phyloP scores from a whole-genome alignment of 371 early-diverging fungal species.

The Synchytrium microbalum region DNA sequence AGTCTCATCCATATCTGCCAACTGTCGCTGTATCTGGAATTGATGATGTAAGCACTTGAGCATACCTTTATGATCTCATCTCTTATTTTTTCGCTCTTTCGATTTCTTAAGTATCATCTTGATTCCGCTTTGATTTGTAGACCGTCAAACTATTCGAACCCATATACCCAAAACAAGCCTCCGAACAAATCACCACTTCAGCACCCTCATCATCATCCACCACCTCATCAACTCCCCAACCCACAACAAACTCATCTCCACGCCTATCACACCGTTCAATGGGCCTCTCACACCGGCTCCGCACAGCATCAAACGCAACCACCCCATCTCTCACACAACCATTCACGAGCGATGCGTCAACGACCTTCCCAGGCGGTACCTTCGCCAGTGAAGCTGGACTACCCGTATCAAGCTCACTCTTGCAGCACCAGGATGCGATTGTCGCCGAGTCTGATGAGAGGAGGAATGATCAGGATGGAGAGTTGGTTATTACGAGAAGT shows the following conservation, averaged over 20 bases:
- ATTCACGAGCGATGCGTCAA: background rate
- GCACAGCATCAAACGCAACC: background rate
- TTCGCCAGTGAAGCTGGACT: background rate
- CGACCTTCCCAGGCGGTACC: background rate
- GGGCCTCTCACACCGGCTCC: background rate
- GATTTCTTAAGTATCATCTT: too few relatives aligned
- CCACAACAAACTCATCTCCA: background rate
- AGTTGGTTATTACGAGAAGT: background rate
- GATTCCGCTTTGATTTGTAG: too few relatives aligned
- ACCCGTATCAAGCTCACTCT: background rate
- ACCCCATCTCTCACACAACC: background rate
- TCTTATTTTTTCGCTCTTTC: background rate
- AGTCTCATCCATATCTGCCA: constrained; percentile 41
- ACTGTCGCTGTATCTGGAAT: constrained; percentile 55
- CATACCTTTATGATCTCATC: background rate
- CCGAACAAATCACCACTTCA: background rate
- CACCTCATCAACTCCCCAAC: background rate
- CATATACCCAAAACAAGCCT: background rate
- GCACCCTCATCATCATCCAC: background rate
- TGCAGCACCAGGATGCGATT: background rate
- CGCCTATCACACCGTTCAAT: background rate
- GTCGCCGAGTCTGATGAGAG: background rate
- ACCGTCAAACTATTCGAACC: background rate
- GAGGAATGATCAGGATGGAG: background rate
- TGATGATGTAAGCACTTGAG: constrained; percentile 27